Percentiles rank a stretch among this genome's conserved stretches.
These are phyloP conservation scores for Gossypium laxum DNA, from an alignment of 441 rosid genomes.

Conservation along the genomic window DNA sequence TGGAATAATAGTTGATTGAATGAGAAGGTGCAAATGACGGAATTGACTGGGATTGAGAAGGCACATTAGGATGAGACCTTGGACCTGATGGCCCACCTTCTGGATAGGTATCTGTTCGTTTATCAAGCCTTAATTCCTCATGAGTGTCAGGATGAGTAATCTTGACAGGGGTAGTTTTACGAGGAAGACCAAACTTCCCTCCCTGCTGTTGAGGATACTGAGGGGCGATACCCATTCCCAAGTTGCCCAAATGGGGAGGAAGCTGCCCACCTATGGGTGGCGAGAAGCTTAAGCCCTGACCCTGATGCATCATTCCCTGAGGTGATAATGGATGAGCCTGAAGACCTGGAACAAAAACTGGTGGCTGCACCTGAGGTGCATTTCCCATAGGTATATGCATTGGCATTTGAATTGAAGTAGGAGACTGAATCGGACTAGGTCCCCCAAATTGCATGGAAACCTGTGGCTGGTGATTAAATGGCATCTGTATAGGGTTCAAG, in stretches of 20 bases:
- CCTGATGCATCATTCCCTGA: slow-evolving; percentile 83
- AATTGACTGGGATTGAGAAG: slow-evolving; percentile 58
- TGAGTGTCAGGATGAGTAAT: slow-evolving; percentile 81
- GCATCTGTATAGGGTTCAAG: slow-evolving; percentile 58
- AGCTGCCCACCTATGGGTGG: slow-evolving; percentile 58
- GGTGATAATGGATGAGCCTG: slow-evolving; percentile 68
- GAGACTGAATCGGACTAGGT: slow-evolving; percentile 67
- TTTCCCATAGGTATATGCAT: slow-evolving; percentile 58
- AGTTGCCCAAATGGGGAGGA: slow-evolving; percentile 52
- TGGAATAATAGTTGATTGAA: slow-evolving; percentile 45
- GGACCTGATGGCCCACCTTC: slow-evolving; percentile 49
- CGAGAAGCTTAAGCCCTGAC: slow-evolving; percentile 62
- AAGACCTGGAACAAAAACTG: slow-evolving; percentile 66
- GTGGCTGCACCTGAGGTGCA: slow-evolving; percentile 68
- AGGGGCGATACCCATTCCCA: slow-evolving; percentile 55
- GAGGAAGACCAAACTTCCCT: slow-evolving; percentile 33
- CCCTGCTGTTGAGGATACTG: slow-evolving; percentile 73
- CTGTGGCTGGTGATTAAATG: slow-evolving; percentile 59
- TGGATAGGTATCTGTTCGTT: slow-evolving; percentile 45
- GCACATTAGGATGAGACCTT: slow-evolving; percentile 51
- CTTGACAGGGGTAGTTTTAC: background rate
- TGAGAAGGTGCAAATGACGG: slow-evolving; percentile 47
- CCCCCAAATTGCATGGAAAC: slow-evolving; percentile 63
- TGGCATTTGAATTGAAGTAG: slow-evolving; percentile 62
- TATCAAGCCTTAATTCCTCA: slow-evolving; percentile 85